Evolutionary conservation across 768 basidiomycete species (phyloP).

Genomic region (Mycena epipterygia): DNA sequence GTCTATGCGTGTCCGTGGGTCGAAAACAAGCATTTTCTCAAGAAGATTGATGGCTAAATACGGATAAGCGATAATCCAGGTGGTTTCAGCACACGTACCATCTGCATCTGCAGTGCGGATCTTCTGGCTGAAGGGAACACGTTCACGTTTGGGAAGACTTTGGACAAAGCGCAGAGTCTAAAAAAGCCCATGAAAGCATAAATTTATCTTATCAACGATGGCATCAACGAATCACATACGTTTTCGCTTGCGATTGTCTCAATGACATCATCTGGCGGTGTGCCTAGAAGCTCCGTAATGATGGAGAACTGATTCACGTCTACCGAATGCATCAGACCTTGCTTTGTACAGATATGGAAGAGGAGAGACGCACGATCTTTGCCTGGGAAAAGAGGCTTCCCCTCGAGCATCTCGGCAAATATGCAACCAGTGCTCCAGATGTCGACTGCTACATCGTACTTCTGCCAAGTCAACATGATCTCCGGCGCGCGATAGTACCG

Average conservation of each 20-base stretch:
- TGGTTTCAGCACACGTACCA: slow-evolving; percentile 62
- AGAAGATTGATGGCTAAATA: slow-evolving; percentile 89
- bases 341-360: slow-evolving; percentile 10
- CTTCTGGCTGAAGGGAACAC: slow-evolving; percentile 95
- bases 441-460: slow-evolving; percentile 99
- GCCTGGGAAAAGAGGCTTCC: slow-evolving; percentile 98
- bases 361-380: slow-evolving; percentile 90
- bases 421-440: slow-evolving; percentile 99
- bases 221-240: slow-evolving; percentile 60
- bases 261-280: slow-evolving; percentile 99
- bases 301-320: slow-evolving; percentile 99
- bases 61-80: slow-evolving; percentile 10
- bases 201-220: slow-evolving; percentile 27
- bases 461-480: slow-evolving; percentile 99
- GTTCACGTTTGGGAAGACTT: slow-evolving; percentile 94
- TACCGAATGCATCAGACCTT: slow-evolving; percentile 49
- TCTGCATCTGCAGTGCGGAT: slow-evolving; percentile 89
- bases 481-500: slow-evolving; percentile 99
- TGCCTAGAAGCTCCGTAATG: slow-evolving; percentile 97
- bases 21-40: slow-evolving; percentile 99
- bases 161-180: slow-evolving; percentile 99
- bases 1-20: slow-evolving; percentile 96
- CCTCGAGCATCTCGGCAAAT: slow-evolving; percentile 99
- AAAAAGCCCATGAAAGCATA: slow-evolving; percentile 8
- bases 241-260: slow-evolving; percentile 99